A percentile compares a stretch with the other conserved stretches of the same genome.
phyloP scores from a whole-genome alignment of 116 monocot species.

The Phalaenopsis hybrid region DNA sequence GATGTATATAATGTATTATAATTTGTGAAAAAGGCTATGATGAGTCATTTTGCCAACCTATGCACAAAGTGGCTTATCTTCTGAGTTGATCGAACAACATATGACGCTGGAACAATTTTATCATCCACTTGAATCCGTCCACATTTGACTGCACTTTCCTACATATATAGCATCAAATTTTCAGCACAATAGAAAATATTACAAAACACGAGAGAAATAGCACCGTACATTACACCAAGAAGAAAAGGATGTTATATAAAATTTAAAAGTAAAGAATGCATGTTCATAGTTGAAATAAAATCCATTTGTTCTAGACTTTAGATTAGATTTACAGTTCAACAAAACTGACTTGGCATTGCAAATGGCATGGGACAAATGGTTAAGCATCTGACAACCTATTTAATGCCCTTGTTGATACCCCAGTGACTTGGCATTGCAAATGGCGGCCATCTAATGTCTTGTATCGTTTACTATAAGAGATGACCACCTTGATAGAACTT shows the following conservation, averaged over 20 bases:
- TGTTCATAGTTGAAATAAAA: neutral
- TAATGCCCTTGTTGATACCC: neutral
- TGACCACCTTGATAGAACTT: neutral
- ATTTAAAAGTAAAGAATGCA: neutral
- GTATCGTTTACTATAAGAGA: neutral
- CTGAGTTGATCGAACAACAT: constrained; percentile 71
- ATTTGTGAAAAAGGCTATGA: neutral
- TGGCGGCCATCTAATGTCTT: neutral
- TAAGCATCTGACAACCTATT: neutral
- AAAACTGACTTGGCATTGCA: neutral
- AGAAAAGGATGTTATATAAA: neutral
- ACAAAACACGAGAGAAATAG: neutral
- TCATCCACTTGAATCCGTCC: constrained; percentile 93
- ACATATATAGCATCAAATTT: neutral
- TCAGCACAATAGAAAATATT: neutral
- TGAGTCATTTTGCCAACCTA: constrained; percentile 37
- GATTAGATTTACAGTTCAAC: neutral
- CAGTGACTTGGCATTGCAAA: neutral
- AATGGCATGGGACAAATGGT: neutral
- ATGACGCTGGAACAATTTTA: constrained; percentile 49
- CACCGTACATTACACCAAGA: neutral
- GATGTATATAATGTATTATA: neutral
- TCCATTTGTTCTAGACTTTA: neutral
- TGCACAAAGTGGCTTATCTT: constrained; percentile 96
- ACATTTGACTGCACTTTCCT: constrained; percentile 72